A percentile compares a stretch with the other conserved stretches of the same genome.
Evolutionary conservation across 2,329 filamentous ascomycete genomes (phyloP).

Genomic region (Pseudovirgaria hyperparasitica): DNA sequence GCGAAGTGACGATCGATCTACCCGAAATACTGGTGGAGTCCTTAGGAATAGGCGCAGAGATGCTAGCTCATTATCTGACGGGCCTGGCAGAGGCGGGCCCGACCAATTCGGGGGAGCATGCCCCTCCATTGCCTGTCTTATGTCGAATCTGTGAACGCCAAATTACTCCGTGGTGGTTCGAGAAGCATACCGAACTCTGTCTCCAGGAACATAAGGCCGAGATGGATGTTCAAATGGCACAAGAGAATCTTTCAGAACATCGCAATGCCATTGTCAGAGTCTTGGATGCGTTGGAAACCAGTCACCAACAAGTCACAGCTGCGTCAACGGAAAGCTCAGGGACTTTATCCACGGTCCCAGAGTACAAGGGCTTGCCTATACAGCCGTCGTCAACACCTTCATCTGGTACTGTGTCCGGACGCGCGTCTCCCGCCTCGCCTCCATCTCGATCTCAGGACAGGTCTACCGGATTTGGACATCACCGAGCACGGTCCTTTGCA

Average conservation of each 20-base stretch:
- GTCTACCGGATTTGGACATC: conserved; percentile 61
- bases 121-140: conserved; percentile 71
- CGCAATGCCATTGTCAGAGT: conserved; percentile 91
- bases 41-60: conserved; percentile 84
- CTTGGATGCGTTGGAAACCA: conserved; percentile 77
- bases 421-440: conserved; percentile 55
- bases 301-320: conserved; percentile 48
- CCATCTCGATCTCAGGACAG: conserved; percentile 55
- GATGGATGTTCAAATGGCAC: conserved; percentile 93
- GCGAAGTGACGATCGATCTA: conserved; percentile 92
- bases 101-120: conserved; percentile 60
- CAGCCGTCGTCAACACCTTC: conserved; percentile 56
- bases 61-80: conserved; percentile 87
- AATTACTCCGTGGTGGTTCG: conserved; percentile 98
- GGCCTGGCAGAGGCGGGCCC: conserved; percentile 72
- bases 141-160: conserved; percentile 97
- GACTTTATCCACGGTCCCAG: conserved; percentile 35
- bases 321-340: conserved; percentile 38
- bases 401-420: conserved; percentile 57
- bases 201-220: conserved; percentile 92
- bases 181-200: conserved; percentile 95
- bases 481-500: conserved; percentile 76
- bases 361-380: conserved; percentile 82
- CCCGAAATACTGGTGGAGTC: conserved; percentile 83
- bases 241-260: conserved; percentile 85